Conservation (phyloP, 768 basidiomycete species). For the Leccinum subgranulosum region DNA sequence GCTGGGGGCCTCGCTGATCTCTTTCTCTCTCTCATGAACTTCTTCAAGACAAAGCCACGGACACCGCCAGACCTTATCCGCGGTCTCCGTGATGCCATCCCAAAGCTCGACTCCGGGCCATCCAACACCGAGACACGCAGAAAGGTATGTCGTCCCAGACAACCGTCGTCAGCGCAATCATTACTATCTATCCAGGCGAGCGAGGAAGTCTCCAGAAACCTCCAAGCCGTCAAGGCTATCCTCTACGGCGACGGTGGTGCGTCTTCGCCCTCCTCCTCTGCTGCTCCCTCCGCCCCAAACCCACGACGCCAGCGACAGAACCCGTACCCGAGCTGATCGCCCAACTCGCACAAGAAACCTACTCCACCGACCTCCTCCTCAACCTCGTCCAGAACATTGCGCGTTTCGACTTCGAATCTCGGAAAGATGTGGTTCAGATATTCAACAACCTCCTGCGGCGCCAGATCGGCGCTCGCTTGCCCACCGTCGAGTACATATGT, state of each 20-base stretch:
- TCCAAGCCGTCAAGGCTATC: slow-evolving; percentile 86
- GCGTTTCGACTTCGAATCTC: slow-evolving; percentile 91
- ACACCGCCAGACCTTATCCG: slow-evolving; percentile 87
- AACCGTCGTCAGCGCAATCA: background rate
- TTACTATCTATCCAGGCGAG: slow-evolving; percentile 55
- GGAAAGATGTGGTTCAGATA: slow-evolving; percentile 81
- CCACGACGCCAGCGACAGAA: slow-evolving; percentile 41
- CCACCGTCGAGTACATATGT: slow-evolving; percentile 93
- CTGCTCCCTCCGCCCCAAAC: slow-evolving; percentile 2
- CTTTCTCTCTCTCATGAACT: slow-evolving; percentile 66
- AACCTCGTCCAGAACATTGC: slow-evolving; percentile 78
- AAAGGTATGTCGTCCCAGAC: slow-evolving; percentile 55
- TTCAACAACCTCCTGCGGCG: slow-evolving; percentile 87
- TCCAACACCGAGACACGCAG: slow-evolving; percentile 74
- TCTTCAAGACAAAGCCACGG: slow-evolving; percentile 89
- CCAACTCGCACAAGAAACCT: slow-evolving; percentile 94
- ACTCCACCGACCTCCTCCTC: slow-evolving; percentile 83
- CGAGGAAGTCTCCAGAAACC: slow-evolving; percentile 86
- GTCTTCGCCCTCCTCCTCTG: slow-evolving; percentile 19
- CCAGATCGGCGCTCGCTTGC: slow-evolving; percentile 90
- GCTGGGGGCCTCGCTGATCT: background rate
- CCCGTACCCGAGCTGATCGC: slow-evolving; percentile 87
- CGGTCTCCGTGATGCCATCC: slow-evolving; percentile 74
- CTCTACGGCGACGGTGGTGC: slow-evolving; percentile 86
- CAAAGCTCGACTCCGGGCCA: slow-evolving; percentile 68